Evolutionary conservation across 2,329 filamentous ascomycete genomes (phyloP).

Genomic region (Davidsoniella eucalypti): DNA sequence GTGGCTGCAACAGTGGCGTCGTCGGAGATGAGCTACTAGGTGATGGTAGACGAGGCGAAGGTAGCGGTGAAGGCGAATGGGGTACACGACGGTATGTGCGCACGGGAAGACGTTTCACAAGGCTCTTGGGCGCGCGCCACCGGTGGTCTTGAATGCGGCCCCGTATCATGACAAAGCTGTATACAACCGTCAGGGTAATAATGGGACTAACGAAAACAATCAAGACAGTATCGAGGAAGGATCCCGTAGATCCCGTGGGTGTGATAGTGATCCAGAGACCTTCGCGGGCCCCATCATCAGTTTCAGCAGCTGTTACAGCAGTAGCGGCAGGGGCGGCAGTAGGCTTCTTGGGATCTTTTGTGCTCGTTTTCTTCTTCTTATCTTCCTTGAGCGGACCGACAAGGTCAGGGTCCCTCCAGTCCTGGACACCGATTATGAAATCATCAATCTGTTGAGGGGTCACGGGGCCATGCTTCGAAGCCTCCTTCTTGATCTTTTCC

Average conservation of each 20-base stretch:
- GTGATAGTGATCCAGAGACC: constrained; percentile 95
- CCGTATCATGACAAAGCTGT: constrained; percentile 70
- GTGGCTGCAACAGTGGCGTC: constrained; percentile 60
- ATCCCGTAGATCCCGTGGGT: constrained; percentile 65
- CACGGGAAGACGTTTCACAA: constrained; percentile 87
- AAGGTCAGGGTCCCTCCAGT: constrained; percentile 63
- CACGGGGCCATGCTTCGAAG: constrained; percentile 19
- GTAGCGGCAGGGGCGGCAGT: background rate
- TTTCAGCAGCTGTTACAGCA: background rate
- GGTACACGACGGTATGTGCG: constrained; percentile 79
- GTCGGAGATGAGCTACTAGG: constrained; percentile 52
- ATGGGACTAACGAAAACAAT: constrained; percentile 91
- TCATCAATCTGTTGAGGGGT: constrained; percentile 28
- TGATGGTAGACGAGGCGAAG: constrained; percentile 41
- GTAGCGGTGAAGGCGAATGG: constrained; percentile 37
- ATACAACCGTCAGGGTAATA: constrained; percentile 83
- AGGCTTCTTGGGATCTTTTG: constrained; percentile 14
- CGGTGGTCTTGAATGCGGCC: constrained; percentile 75
- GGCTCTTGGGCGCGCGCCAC: constrained; percentile 94
- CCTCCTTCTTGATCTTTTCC: constrained; percentile 21
- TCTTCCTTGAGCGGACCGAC: no score
- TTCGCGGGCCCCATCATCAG: constrained; percentile 35
- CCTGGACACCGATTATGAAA: constrained; percentile 71
- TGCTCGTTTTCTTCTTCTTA: constrained; percentile 13
- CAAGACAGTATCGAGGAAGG: constrained; percentile 91